Evolutionary conservation across 2,329 filamentous ascomycete genomes (phyloP).

Genomic region (Aspergillus pseudotamarii): DNA sequence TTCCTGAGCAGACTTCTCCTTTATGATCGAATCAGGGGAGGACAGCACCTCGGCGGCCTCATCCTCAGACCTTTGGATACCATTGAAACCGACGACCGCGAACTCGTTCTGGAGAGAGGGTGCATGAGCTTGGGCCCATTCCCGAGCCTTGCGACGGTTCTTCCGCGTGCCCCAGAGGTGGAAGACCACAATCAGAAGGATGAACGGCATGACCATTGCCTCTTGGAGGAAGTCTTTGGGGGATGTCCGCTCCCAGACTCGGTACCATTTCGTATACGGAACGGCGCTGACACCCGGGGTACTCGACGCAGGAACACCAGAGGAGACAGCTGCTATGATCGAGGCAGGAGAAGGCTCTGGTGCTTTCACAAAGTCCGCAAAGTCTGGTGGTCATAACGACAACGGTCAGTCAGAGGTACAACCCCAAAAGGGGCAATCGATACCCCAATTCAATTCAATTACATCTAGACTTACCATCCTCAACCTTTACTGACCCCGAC

Average conservation of each 20-base stretch:
- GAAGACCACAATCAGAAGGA: slow-evolving; percentile 73
- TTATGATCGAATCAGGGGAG: slow-evolving; percentile 66
- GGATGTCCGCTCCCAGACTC: slow-evolving; percentile 86
- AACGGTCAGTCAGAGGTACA: slow-evolving; percentile 2
- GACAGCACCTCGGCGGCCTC: slow-evolving; percentile 41
- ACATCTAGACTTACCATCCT: slow-evolving; percentile 37
- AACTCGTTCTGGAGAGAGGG: slow-evolving; percentile 78
- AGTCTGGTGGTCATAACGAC: slow-evolving; percentile 62
- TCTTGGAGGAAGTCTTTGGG: slow-evolving; percentile 85
- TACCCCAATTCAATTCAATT: slow-evolving; percentile 7
- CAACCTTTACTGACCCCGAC: slow-evolving; percentile 31
- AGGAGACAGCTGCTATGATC: slow-evolving; percentile 45
- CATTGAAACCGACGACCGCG: slow-evolving; percentile 78
- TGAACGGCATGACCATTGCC: slow-evolving; percentile 75
- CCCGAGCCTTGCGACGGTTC: slow-evolving; percentile 78
- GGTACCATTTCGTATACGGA: slow-evolving; percentile 95
- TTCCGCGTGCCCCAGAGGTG: slow-evolving; percentile 79
- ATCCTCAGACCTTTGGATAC: slow-evolving; percentile 53
- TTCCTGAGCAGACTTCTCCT: slow-evolving; percentile 86
- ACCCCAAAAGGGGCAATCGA: slow-evolving; percentile 12
- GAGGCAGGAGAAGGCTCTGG: slow-evolving; percentile 64
- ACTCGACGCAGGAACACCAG: slow-evolving; percentile 45
- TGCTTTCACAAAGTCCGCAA: slow-evolving; percentile 87
- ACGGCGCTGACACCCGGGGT: slow-evolving; percentile 54
- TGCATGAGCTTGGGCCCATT: slow-evolving; percentile 77